phyloP scores from a whole-genome alignment of 345 rosid genomes.

The Anastatica hierochuntica region DNA sequence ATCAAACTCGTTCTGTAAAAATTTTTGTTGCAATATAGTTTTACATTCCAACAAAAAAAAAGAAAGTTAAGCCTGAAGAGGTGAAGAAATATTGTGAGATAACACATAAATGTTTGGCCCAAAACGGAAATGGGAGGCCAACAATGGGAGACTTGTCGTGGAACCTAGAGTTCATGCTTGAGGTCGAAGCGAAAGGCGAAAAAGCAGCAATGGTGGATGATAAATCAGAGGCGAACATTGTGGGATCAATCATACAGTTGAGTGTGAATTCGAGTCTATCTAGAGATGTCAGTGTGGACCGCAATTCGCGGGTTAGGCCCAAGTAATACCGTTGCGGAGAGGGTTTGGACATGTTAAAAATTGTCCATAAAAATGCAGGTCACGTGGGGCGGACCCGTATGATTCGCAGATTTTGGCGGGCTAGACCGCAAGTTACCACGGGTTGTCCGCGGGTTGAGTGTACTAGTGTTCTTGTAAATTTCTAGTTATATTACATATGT shows the following conservation, averaged over 20 bases:
- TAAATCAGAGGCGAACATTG: constrained; percentile 20
- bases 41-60: too few species aligned
- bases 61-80: constrained; percentile 39
- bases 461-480: too few species aligned
- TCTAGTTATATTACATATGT: too few species aligned
- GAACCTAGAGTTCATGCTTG: constrained; percentile 59
- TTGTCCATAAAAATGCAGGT: constrained; percentile 41
- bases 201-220: constrained; percentile 19
- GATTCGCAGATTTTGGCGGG: too few species aligned
- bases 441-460: too few species aligned
- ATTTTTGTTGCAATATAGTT: constrained; percentile 32
- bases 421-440: too few species aligned
- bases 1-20: constrained; percentile 25
- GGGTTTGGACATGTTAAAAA: too few species aligned
- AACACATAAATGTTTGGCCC: constrained; percentile 54
- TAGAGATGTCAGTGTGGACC: too few species aligned
- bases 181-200: constrained; percentile 34
- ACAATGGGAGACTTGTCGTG: constrained; percentile 59
- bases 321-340: too few species aligned
- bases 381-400: too few species aligned
- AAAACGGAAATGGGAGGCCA: constrained; percentile 39
- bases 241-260: constrained; percentile 18
- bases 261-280: too few species aligned
- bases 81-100: constrained; percentile 41
- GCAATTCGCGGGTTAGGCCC: too few species aligned